phyloP scores from a whole-genome alignment of 176 grass and related monocot genomes.

The Cenchrus americanus region DNA sequence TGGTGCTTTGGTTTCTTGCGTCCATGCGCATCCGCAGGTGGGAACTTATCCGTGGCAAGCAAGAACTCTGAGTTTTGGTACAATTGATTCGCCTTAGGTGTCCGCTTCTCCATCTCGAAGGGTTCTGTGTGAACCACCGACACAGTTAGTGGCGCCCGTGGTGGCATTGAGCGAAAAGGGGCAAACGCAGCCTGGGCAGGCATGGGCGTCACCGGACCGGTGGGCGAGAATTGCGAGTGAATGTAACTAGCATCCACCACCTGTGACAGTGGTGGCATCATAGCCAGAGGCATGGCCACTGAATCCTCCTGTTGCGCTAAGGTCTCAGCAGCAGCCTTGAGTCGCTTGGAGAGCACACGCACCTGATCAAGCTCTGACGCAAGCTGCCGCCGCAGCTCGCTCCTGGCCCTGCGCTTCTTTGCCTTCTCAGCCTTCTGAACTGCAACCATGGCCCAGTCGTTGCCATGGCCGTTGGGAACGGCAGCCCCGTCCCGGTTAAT shows the following conservation, averaged over 20 bases:
- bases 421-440: slow-evolving; percentile 31
- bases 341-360: slow-evolving; percentile 60
- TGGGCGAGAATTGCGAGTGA: slow-evolving; percentile 60
- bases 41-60: slow-evolving; percentile 85
- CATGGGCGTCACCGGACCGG: slow-evolving; percentile 39
- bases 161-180: slow-evolving; percentile 4
- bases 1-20: slow-evolving; percentile 66
- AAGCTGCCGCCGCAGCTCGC: slow-evolving; percentile 67
- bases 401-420: slow-evolving; percentile 55
- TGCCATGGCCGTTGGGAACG: slow-evolving; percentile 53
- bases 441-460: background rate
- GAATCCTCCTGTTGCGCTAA: slow-evolving; percentile 32
- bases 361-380: slow-evolving; percentile 75
- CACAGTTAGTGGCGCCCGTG: slow-evolving; percentile 53
- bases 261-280: slow-evolving; percentile 3
- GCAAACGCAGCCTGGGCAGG: slow-evolving; percentile 9
- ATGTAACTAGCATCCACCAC: slow-evolving; percentile 42
- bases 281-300: background rate
- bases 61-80: slow-evolving; percentile 86
- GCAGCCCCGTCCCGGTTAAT: slow-evolving; percentile 30
- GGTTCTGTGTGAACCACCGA: slow-evolving; percentile 54
- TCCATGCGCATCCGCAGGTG: slow-evolving; percentile 57
- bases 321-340: slow-evolving; percentile 51
- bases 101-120: slow-evolving; percentile 86
- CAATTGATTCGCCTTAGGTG: slow-evolving; percentile 77